Evolutionary conservation across 371 early-diverging fungal genomes (phyloP), one percentile per base, ranked within the genome.

Genomic region (Mucor mucedo): DNA sequence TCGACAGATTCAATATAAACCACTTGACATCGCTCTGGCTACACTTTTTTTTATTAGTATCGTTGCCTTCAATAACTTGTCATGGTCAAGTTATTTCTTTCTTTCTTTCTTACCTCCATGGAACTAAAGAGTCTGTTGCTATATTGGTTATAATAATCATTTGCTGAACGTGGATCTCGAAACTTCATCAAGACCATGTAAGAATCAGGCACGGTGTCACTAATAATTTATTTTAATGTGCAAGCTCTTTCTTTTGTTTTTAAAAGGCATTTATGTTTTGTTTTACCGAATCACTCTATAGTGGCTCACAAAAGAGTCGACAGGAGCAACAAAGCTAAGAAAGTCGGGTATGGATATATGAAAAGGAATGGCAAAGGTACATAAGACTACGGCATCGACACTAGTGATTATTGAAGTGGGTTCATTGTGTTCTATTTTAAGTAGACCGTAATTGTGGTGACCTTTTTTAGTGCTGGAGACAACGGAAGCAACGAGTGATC

Each of bases 341-440:
- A 97, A 91, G 69, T 96, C 97, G 5, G 91, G 86, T 11, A 95
- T 84, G 1, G 93, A 87, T 81, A 94, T 87, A 76, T 91, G 91
- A 4, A 87, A 77, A 0, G 97, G 97, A 2, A 96, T 92, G 16
- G 89, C 91, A 10, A 93, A 76, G 3, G 94, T 87, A 53, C 88
- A 87, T 8, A 94, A 72, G 4, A 89, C 74, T 33, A 77, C 76
- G 38, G 52, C 44, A 41, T 60, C 29, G 40, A 13, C 40, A 55
- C 4, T 32, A 10, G 44, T 39, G 54, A 21, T 53, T 39, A 4
- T 27, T 38, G 64, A 39, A 1, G 63, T 62, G 13, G 42, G 48
- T 32, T 16, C 11, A 4, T 50, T 30, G 4, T 27, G 21, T 50
- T 50, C 30, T 7, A 94, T 77, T 58, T 87, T 88, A 27, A 94